A percentile compares a stretch with the other conserved stretches of the same genome.
Evolutionary conservation across 2,329 filamentous ascomycete genomes (phyloP).

Genomic region (Elsinoe fawcettii): DNA sequence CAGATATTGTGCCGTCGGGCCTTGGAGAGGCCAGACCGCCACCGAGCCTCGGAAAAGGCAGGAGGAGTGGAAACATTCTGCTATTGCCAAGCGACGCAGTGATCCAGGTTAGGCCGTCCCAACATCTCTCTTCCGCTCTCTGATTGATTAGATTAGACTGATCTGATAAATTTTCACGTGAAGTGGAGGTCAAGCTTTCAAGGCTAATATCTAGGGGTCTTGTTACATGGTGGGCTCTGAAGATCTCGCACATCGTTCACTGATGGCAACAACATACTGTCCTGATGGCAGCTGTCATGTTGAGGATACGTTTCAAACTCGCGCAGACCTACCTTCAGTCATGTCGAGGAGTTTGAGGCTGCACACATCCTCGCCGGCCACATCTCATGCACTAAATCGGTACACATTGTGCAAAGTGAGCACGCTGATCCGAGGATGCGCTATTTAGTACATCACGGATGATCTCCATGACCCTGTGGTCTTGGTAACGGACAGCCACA

Average conservation of each 20-base stretch:
- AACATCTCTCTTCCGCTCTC: not conserved
- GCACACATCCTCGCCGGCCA: too few relatives aligned
- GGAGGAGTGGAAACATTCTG: not conserved
- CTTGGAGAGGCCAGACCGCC: too few relatives aligned
- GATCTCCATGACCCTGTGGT: not conserved
- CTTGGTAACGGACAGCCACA: conserved; percentile 1
- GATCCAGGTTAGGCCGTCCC: not conserved
- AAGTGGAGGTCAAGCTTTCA: not conserved
- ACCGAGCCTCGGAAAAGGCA: not conserved
- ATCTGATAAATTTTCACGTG: conserved; percentile 3
- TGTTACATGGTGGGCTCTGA: not conserved
- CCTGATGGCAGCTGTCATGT: too few relatives aligned
- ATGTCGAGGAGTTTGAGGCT: too few relatives aligned
- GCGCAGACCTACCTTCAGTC: too few relatives aligned
- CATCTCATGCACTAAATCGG: too few relatives aligned
- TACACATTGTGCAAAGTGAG: too few relatives aligned
- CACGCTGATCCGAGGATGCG: not conserved
- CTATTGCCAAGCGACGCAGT: not conserved
- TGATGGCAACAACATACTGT: too few relatives aligned
- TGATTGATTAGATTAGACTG: conserved; percentile 13
- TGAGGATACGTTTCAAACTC: too few relatives aligned
- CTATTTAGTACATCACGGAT: not conserved
- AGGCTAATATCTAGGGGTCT: not conserved
- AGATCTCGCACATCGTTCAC: too few relatives aligned
- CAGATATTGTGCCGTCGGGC: too few relatives aligned